Conservation (phyloP, 352 stramenopile species). For the Phytopythium boreale region DNA sequence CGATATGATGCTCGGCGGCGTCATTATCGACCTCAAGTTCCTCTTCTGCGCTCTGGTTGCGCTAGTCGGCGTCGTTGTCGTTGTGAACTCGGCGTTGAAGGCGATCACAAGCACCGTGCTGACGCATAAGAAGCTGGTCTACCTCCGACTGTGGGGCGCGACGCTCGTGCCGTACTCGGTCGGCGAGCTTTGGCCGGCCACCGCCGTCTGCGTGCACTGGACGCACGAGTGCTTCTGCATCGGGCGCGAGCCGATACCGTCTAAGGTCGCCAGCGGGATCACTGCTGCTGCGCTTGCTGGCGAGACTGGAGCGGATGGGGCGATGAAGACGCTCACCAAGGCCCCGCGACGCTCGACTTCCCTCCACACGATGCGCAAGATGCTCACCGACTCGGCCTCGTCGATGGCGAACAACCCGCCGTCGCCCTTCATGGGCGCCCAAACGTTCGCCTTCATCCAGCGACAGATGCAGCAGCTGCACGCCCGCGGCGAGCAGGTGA, state of each 20-base stretch:
- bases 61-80: not conserved
- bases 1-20: conserved; percentile 18
- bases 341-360: not conserved
- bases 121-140: not conserved
- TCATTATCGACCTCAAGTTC: conserved; percentile 35
- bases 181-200: conserved; percentile 19
- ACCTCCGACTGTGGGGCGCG: not conserved
- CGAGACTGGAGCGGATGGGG: not conserved
- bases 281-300: too few species aligned
- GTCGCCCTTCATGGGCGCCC: conserved; percentile 1
- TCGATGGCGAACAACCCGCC: conserved; percentile 1
- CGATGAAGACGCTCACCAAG: not conserved
- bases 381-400: not conserved
- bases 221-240: conserved; percentile 31
- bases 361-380: not conserved
- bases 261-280: not conserved
- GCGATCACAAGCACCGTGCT: not conserved
- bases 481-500: conserved; percentile 14
- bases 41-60: conserved; percentile 20
- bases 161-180: conserved; percentile 29
- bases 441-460: conserved; percentile 21
- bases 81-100: not conserved
- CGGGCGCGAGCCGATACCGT: conserved; percentile 4
- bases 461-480: conserved; percentile 28
- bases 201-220: conserved; percentile 31